Percentiles rank a stretch among this genome's conserved stretches.
Conservation (phyloP, 805 yeast genomes). For the Saccharomycopsis babjevae region DNA sequence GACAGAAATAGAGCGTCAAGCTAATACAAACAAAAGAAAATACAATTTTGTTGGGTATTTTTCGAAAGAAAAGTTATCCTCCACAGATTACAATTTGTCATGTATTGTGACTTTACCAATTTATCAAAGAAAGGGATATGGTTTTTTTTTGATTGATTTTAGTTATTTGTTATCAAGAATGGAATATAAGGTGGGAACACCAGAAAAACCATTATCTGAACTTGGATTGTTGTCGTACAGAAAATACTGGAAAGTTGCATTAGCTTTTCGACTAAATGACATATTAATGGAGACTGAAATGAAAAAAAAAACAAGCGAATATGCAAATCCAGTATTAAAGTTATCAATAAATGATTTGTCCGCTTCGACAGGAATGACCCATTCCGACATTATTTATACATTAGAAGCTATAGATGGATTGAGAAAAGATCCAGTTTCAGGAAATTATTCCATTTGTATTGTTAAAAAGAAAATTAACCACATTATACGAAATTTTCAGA, state of each 20-base stretch:
- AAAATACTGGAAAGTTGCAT: constrained; percentile 70
- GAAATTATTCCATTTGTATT: constrained; percentile 43
- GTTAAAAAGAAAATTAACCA: constrained; percentile 34
- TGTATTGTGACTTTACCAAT: constrained; percentile 87
- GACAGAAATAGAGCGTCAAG: constrained; percentile 47
- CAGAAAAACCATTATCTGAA: constrained; percentile 88
- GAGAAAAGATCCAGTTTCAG: constrained; percentile 34
- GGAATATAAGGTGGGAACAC: constrained; percentile 80
- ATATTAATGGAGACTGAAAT: constrained; percentile 7
- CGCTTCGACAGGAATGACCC: constrained; percentile 70
- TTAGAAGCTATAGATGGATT: constrained; percentile 67
- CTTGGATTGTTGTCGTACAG: constrained; percentile 79
- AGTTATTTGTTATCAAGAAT: constrained; percentile 68
- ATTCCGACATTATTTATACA: constrained; percentile 80
- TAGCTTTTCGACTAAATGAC: constrained; percentile 39
- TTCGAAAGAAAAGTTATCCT: constrained; percentile 70
- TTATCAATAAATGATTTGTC: constrained; percentile 54
- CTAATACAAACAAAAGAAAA: constrained; percentile 18
- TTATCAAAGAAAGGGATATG: constrained; percentile 82
- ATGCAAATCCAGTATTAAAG: constrained; percentile 16
- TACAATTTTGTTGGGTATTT: constrained; percentile 91
- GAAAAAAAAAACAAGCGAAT: constrained; percentile 2
- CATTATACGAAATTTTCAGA: constrained; percentile 40
- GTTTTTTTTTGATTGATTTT: constrained; percentile 79
- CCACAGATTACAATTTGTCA: constrained; percentile 72